Base-by-base conservation (phyloP, 768 basidiomycete species). In the Artomyces pyxidatus region DNA sequence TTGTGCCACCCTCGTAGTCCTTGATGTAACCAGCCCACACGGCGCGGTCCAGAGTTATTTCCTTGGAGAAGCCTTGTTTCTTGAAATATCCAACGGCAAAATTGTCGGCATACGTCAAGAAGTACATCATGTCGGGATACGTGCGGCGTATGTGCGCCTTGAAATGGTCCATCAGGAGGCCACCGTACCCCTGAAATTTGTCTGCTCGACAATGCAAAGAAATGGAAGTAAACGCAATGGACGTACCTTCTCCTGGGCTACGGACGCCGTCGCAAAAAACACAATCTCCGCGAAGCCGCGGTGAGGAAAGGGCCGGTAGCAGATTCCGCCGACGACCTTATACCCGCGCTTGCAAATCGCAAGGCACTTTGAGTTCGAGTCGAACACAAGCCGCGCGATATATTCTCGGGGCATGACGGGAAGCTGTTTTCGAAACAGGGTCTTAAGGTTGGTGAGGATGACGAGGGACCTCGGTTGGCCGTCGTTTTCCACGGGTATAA, bases 361-460 rank as follows among this genome's bases (percentile, higher is more conserved):
- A 45, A 99, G 76, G 28, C 80, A 80, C 61, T 86, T 86, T n/a
- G 95, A 96, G 60, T 92, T 96, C 32, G 74, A 71, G 62, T 98
- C 96, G 57, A 89, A 89, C 1, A 97, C 95, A 23, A 98, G 77
- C 21, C 96, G 81, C 3, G 96, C 90, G 57, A 99, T 98, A 62
- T 99, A 99, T 63, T 98, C 96, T 60, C 92, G 75, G 11, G 96
- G 96, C 96, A 99, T 98, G 68, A 97, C 97, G 6, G 96, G 96
- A 2, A 99, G 69, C 65, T 99, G 96, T 57, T 89, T 88, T 61
- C 96, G 95, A 62, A 99, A 98, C 14, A 98, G 81, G 8, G 90
- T 93, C 68, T 97, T 98, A 50, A 98, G 73, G n/a, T 91, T 90
- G 3, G 92, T 91, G 46, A 98, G 77, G 50, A 98, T 82, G 47